phyloP scores from a whole-genome alignment of 2,329 filamentous ascomycete species.

The Monosporascus sp. region DNA sequence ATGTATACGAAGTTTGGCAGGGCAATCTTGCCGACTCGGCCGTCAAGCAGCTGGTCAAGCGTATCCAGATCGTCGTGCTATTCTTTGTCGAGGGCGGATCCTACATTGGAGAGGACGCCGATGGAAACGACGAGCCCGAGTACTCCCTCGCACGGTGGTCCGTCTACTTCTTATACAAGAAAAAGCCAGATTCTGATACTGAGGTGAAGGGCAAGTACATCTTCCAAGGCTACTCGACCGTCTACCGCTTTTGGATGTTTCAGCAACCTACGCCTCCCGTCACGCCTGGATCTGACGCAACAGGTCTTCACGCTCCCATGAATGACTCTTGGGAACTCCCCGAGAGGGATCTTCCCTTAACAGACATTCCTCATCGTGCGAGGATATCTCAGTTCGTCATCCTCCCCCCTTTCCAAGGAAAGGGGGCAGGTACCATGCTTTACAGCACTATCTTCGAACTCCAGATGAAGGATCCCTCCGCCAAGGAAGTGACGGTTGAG shows the following conservation, averaged over 20 bases:
- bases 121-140: slow-evolving; percentile 58
- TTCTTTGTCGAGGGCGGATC: slow-evolving; percentile 93
- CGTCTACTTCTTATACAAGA: slow-evolving; percentile 79
- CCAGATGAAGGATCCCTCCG: slow-evolving; percentile 61
- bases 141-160: slow-evolving; percentile 79
- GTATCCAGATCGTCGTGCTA: slow-evolving; percentile 76
- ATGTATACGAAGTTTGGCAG: slow-evolving; percentile 77
- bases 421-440: slow-evolving; percentile 72
- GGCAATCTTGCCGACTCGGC: slow-evolving; percentile 65
- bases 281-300: slow-evolving; percentile 25
- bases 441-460: slow-evolving; percentile 74
- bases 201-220: slow-evolving; percentile 58
- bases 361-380: slow-evolving; percentile 66
- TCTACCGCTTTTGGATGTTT: slow-evolving; percentile 77
- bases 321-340: slow-evolving; percentile 39
- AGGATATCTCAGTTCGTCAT: slow-evolving; percentile 93
- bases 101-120: slow-evolving; percentile 49
- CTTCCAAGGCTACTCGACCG: slow-evolving; percentile 84
- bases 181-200: slow-evolving; percentile 38
- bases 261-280: slow-evolving; percentile 40
- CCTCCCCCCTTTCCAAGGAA: slow-evolving; percentile 77
- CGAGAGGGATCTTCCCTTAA: slow-evolving; percentile 38
- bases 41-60: slow-evolving; percentile 67
- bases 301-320: slow-evolving; percentile 11
- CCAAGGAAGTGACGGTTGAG: slow-evolving; percentile 84